Evolutionary conservation across 2,329 filamentous ascomycete genomes (phyloP), one percentile per base, ranked within the genome.

Genomic region (Cladobotryum protrusum): DNA sequence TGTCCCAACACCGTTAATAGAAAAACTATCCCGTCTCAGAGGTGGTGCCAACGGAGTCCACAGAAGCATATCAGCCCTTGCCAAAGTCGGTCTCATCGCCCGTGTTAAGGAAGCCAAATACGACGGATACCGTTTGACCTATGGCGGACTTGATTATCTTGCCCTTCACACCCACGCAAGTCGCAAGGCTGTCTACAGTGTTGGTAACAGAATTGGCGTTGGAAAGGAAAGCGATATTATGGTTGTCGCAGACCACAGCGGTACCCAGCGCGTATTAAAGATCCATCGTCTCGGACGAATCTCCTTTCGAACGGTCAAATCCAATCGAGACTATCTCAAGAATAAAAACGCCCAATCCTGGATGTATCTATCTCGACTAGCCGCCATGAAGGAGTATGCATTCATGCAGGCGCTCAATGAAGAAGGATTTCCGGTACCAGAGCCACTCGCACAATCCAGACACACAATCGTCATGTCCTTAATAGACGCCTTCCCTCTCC

Each of bases 201-300:
- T 97, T 4, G 93, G 93, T 47, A 93, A 87, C 67, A 87, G 95
- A 63, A 89, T 99, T 57, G 93, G 95, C 43, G 91, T 97, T 3
- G 93, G 93, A 48, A 99, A 99, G 68, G 93, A 99, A 72, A 95
- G 89, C 59, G 93, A 99, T 64, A 97, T 99, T 63, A 87, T 95
- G 68, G 85, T 97, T 51, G 91, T 96, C 44, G 92, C 93, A 49
- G 83, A 90, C 61, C 78, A 89, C 47, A 78, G 77, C 5, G 90
- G 89, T 51, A 74, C 75, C 17, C 90, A 96, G 65, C 77, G 81
- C 54, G 86, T 99, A 14, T 78, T 99, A 58, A 99, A 99, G 73
- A 96, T 99, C 62, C 93, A 99, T 71, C 84, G 93, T 43, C 78
- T 99, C 4, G 93, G 93, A 42, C 86, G 93, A 61, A 96, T 99